A percentile compares a stretch with the other conserved stretches of the same genome.
phyloP scores from a whole-genome alignment of 78 protist genomes.

The Fonticula alba region DNA sequence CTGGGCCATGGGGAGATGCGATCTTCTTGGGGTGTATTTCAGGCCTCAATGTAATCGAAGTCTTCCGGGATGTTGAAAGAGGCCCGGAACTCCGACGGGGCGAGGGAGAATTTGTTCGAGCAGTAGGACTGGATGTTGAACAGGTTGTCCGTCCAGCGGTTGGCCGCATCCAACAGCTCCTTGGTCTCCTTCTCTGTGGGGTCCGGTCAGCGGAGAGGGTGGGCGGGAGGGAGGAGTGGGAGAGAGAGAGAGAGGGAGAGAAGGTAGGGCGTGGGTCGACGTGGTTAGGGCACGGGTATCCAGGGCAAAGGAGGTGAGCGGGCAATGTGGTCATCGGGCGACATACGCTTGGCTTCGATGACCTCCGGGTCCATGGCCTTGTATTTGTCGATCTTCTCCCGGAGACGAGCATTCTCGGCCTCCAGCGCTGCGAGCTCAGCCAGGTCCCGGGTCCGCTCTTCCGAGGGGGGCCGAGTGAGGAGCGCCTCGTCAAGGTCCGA shows the following conservation, averaged over 20 bases:
- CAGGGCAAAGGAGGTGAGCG: not conserved
- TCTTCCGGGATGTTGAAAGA: constrained; percentile 6
- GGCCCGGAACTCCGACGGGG: not conserved
- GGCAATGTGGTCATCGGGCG: not conserved
- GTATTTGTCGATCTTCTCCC: not conserved
- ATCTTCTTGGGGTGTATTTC: too few relatives aligned
- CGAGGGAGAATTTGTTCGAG: not conserved
- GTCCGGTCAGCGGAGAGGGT: too few relatives aligned
- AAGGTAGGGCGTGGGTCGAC: not conserved
- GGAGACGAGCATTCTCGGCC: too few relatives aligned
- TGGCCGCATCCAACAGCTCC: not conserved
- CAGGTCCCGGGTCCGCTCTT: not conserved
- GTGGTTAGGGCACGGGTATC: not conserved
- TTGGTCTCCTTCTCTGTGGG: not conserved
- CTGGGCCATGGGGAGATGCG: too few relatives aligned
- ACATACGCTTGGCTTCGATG: not conserved
- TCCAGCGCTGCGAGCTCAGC: too few relatives aligned
- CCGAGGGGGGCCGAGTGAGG: not conserved
- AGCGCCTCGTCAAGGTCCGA: not conserved
- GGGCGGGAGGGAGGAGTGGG: too few relatives aligned
- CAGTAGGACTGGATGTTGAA: not conserved
- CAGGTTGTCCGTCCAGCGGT: constrained; percentile 25
- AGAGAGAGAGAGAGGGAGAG: not conserved
- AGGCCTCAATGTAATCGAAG: constrained; percentile 6
- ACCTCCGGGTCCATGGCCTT: not conserved